Percentiles rank a stretch among this genome's conserved stretches.
Conservation (phyloP, 2,329 filamentous ascomycete genomes). For the Xylariaceae sp. region DNA sequence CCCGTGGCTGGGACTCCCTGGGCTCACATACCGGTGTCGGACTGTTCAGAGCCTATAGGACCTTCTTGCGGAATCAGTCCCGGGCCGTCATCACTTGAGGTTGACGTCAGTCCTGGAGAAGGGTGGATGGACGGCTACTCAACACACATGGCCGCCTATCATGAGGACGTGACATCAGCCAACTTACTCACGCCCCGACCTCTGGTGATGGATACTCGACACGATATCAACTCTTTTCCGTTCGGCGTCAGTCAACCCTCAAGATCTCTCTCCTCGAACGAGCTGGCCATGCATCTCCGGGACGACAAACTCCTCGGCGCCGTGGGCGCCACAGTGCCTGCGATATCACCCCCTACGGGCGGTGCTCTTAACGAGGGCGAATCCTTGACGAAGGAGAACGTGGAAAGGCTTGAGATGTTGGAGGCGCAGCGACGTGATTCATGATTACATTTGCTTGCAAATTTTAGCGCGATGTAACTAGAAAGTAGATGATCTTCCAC, state of each 20-base stretch:
- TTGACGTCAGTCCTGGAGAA: conserved; percentile 13
- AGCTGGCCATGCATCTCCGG: conserved; percentile 40
- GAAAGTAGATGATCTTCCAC: too few relatives aligned
- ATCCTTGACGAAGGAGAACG: neutral
- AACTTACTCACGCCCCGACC: conserved; percentile 39
- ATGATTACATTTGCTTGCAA: too few relatives aligned
- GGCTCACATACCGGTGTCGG: conserved; percentile 33
- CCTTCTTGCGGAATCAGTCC: conserved; percentile 37
- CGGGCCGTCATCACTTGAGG: conserved; percentile 20
- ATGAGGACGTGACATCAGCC: conserved; percentile 13
- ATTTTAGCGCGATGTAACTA: too few relatives aligned
- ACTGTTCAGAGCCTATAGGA: conserved; percentile 45
- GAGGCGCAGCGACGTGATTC: too few relatives aligned
- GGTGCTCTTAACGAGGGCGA: neutral
- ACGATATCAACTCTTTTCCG: conserved; percentile 37
- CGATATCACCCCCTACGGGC: neutral
- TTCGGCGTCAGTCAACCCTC: conserved; percentile 34
- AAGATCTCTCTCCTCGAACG: conserved; percentile 32
- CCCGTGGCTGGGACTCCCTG: conserved; percentile 15
- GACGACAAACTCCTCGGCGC: conserved; percentile 47
- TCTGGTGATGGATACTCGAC: conserved; percentile 32
- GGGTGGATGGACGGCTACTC: conserved; percentile 4
- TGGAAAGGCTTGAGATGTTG: neutral
- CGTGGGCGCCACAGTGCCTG: conserved; percentile 29
- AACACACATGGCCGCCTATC: neutral